Conservation (phyloP, 306 rosid genomes). For the Vigna unguiculata region DNA sequence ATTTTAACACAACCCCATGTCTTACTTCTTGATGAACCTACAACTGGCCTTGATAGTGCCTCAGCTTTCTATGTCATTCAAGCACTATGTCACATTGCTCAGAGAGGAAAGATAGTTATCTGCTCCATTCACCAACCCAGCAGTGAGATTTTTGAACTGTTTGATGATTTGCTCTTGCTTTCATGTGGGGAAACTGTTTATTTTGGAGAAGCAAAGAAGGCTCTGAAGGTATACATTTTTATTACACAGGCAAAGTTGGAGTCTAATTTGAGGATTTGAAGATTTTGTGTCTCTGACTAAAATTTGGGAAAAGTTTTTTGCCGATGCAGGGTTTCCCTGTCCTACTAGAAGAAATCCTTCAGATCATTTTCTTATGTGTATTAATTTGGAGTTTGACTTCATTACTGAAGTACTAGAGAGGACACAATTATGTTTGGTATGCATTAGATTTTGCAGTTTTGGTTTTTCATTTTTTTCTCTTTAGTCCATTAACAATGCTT, state of each 20-base stretch:
- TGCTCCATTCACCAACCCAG: constrained; percentile 80
- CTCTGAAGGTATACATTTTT: constrained; percentile 58
- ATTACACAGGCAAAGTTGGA: no score
- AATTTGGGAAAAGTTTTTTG: constrained; percentile 68
- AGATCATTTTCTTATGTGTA: constrained; percentile 80
- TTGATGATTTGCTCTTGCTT: constrained; percentile 74
- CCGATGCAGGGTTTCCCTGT: constrained; percentile 75
- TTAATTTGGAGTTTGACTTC: constrained; percentile 65
- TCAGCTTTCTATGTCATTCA: constrained; percentile 73
- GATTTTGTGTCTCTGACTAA: neutral
- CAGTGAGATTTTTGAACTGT: constrained; percentile 68
- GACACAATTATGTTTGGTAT: constrained; percentile 50
- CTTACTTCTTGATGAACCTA: constrained; percentile 84
- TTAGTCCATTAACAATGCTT: constrained; percentile 18
- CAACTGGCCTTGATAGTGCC: constrained; percentile 88
- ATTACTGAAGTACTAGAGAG: constrained; percentile 57
- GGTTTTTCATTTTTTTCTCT: neutral
- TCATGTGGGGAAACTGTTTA: constrained; percentile 73
- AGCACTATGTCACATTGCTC: constrained; percentile 66
- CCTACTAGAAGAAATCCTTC: constrained; percentile 76
- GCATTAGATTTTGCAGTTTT: neutral
- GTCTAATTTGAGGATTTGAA: no score
- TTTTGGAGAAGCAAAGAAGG: constrained; percentile 66
- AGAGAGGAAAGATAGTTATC: constrained; percentile 64
- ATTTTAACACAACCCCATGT: constrained; percentile 68